Conservation (phyloP, 2,329 filamentous ascomycete species). For the Achaetomium macrosporum region DNA sequence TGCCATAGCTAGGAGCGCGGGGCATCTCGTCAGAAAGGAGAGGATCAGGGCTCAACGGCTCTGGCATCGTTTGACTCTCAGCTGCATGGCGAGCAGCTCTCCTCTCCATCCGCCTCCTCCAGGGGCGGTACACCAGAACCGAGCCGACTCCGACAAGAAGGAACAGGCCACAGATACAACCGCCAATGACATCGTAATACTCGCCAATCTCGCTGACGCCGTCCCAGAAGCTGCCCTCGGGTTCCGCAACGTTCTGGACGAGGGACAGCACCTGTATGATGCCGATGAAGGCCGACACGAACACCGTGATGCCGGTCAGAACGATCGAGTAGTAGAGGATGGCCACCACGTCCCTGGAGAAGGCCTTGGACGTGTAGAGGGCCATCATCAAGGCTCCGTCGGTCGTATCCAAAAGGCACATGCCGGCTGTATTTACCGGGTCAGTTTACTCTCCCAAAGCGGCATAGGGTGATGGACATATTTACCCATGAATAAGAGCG, state of each 20-base stretch:
- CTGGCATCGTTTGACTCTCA: neutral
- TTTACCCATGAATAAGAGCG: conserved; percentile 76
- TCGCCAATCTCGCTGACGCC: conserved; percentile 72
- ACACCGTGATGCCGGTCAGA: conserved; percentile 73
- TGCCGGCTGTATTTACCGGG: conserved; percentile 57
- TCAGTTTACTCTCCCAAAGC: neutral
- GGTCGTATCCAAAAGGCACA: conserved; percentile 90
- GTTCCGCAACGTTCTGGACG: conserved; percentile 67
- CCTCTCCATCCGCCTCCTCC: conserved; percentile 52
- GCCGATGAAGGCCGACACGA: conserved; percentile 81
- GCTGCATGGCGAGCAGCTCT: neutral
- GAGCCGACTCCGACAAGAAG: conserved; percentile 69
- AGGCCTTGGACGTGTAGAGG: conserved; percentile 74
- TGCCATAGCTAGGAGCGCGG: neutral
- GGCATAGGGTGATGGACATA: conserved; percentile 4
- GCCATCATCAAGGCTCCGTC: conserved; percentile 95
- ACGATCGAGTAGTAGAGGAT: conserved; percentile 93
- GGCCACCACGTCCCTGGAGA: conserved; percentile 76
- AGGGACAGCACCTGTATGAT: conserved; percentile 77
- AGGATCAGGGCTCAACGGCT: neutral
- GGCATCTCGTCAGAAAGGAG: neutral
- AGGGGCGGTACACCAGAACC: conserved; percentile 70
- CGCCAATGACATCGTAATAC: conserved; percentile 80
- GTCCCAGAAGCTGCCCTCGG: conserved; percentile 80
- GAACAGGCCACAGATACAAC: conserved; percentile 79